Evolutionary conservation across 352 stramenopile species (phyloP).

Genomic region (Plasmopara muralis): DNA sequence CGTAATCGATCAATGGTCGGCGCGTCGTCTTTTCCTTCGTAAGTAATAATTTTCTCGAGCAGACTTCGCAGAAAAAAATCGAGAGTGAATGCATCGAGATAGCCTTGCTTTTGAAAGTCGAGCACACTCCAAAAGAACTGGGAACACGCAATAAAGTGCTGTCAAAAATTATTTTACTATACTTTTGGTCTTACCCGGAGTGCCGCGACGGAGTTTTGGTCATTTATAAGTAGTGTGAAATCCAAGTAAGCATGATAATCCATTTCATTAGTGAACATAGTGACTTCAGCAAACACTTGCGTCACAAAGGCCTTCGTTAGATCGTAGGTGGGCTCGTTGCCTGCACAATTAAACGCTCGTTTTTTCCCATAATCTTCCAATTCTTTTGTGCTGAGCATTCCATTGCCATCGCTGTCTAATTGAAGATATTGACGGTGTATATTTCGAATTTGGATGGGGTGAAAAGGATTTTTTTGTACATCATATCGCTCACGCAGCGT

Average conservation of each 20-base stretch:
- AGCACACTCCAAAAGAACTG: conserved; percentile 70
- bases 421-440: conserved; percentile 59
- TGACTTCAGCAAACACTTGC: conserved; percentile 49
- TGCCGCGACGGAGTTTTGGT: conserved; percentile 27
- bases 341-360: conserved; percentile 50
- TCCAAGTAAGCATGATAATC: conserved; percentile 61
- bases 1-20: conserved; percentile 26
- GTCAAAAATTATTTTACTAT: neutral
- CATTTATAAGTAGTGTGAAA: conserved; percentile 47
- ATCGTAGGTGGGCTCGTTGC: conserved; percentile 40
- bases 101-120: conserved; percentile 61
- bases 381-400: conserved; percentile 42
- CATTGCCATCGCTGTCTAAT: conserved; percentile 55
- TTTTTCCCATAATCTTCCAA: conserved; percentile 57
- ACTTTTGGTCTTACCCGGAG: conserved; percentile 29
- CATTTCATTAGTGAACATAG: conserved; percentile 47
- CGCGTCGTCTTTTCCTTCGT: conserved; percentile 24
- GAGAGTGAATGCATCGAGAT: conserved; percentile 50
- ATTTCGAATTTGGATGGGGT: conserved; percentile 25
- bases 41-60: conserved; percentile 33
- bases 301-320: conserved; percentile 45
- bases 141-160: neutral
- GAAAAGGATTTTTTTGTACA: conserved; percentile 28
- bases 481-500: conserved; percentile 30
- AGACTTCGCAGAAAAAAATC: conserved; percentile 59